Evolutionary conservation across 108 stramenopile species (phyloP), one percentile per base, ranked within the genome.

Genomic region (Cyclotella choctawhatcheeana): DNA sequence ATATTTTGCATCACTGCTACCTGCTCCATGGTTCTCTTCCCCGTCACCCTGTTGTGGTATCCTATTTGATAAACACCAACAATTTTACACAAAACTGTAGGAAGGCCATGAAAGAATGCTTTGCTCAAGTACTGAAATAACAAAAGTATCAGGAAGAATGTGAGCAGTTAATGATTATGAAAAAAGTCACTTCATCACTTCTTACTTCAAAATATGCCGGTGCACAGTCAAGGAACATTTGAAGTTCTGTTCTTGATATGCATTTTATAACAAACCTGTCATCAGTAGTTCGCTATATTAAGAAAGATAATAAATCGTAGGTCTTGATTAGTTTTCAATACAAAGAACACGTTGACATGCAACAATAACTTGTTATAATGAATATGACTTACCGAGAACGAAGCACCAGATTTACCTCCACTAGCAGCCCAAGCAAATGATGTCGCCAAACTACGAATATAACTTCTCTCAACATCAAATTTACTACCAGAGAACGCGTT

Each of bases 21-120:
- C 84, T 97, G 96, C 34, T 98, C 96, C 95, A 97, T 96, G 24
- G 85, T 94, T 37, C 93, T 79, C 67, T 97, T 97, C 0, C 98
- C 98, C 17, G 94, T 96, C 14, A 84, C 80, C 24, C 94, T 87
- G 64, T 97, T 97, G 81, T 98, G 96, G 70, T 90, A 96, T 5
- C 96, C 95, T 40, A 97, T 93, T 74, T 97, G 95, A 73, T 97
- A 98, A n/a, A 98, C 97, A 14, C 98, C 98, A 30, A 98, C 88
- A 55, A 97, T 97, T 77, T 97, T 97, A 82, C 95, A 97, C 8
- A 99, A 66, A 12, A 97, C 94, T n/a, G 96, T 96, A 26, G 93
- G 89, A 27, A 97, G 71, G 21, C 94, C 90, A 77, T 97, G 97
- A 74, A 96, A 99, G 81, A 97, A 96, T 0, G 95, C 96, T 73